Conservation (phyloP, 805 yeast genomes). For the Candida palmyrensis region DNA sequence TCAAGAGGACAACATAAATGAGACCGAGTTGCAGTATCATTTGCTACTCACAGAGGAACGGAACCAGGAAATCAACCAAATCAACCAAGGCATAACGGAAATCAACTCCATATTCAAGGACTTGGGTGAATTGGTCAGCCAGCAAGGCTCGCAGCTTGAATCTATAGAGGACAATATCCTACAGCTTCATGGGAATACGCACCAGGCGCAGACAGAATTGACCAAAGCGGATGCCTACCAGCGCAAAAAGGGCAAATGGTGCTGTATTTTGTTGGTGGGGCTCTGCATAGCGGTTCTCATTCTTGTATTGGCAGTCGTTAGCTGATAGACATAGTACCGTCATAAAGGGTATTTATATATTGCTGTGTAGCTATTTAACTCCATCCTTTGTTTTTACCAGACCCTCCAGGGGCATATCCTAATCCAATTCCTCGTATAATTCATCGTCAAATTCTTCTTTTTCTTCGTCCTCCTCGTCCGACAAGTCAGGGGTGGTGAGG, state of each 20-base stretch:
- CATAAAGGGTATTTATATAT: background rate
- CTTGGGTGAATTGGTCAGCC: conserved; percentile 67
- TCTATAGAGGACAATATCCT: conserved; percentile 76
- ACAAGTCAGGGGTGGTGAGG: conserved; percentile 5
- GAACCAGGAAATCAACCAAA: conserved; percentile 63
- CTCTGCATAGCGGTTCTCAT: conserved; percentile 55
- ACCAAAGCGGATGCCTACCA: conserved; percentile 74
- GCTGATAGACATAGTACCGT: conserved; percentile 15
- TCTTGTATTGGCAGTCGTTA: conserved; percentile 50
- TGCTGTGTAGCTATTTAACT: too few relatives aligned
- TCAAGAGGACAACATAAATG: conserved; percentile 39
- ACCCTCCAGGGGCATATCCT: too few relatives aligned
- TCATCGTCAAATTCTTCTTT: conserved; percentile 1
- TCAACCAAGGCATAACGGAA: conserved; percentile 75
- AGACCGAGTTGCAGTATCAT: conserved; percentile 57
- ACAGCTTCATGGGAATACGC: conserved; percentile 57
- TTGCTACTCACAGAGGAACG: conserved; percentile 63
- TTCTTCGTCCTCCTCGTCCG: conserved; percentile 6
- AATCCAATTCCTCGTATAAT: conserved; percentile 2
- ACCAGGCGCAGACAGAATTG: conserved; percentile 67
- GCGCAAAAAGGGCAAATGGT: conserved; percentile 63
- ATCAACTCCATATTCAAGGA: conserved; percentile 84
- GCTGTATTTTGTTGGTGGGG: conserved; percentile 58
- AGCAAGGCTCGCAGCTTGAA: conserved; percentile 83
- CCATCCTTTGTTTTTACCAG: background rate